Base-by-base conservation (phyloP, 257 asterid species). In the Nicotiana noctiflora region DNA sequence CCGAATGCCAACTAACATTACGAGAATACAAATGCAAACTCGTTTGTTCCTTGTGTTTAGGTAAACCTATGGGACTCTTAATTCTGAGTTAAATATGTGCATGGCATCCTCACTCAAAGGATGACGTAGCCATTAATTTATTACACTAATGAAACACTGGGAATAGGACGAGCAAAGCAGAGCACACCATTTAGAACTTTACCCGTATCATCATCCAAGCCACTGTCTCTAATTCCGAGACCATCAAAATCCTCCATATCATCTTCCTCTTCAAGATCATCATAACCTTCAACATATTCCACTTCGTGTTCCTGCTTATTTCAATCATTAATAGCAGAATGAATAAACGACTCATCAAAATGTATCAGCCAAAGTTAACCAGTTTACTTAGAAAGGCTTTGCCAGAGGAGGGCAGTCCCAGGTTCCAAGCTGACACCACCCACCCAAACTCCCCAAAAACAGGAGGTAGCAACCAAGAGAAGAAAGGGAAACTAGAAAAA, bases 271-370 rank as follows among this genome's bases (percentile, higher is more conserved):
- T 93, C 98, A 40, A 96, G 97, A 29, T 90, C 97, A 84, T 92
- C 99, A 80, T 89, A 90, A 27, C 97, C 98, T 89, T 96, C 98
- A 57, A 96, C 97, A 81, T 89, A 94, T 85, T 94, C 98, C 62
- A 87, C 86, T 84, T 84, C 91, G n/a, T 62, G 77, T 81, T 94
- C 98, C 96, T 93, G 86, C 82, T 86, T 53, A 56, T 12, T 17
- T 70, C 63, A 46, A 83, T 79, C 83, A 76, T 17, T 37, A 49
- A 83, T 5, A 62, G 52, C 34, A 84, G 29, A 55, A 34, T 6
- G 44, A 34, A 34, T 34, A 34, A 34, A 34, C 40, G 8, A 34
- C 40, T 34, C 40, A 34, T 34, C 44, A 1, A 34, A 34, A 34
- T 34, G 44, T 34, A 51, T 75, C 40, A 49, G 53, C 53, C 14